Conservation (phyloP, 2,329 filamentous ascomycete genomes). For the Stemphylium beticola region DNA sequence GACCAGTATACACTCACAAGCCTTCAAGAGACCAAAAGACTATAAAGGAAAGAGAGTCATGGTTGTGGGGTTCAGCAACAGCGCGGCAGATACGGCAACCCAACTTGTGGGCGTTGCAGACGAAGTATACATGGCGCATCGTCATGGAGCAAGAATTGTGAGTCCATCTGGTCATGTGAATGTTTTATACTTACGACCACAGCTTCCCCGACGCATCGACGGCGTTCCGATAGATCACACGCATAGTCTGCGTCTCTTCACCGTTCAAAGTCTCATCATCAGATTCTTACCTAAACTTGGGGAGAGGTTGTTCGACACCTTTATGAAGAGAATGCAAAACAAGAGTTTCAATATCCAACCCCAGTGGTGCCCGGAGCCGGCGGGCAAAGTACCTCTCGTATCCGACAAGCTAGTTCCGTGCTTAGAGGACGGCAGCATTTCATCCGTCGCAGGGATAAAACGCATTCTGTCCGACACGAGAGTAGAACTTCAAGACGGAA, state of each 20-base stretch:
- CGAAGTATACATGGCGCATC: constrained; percentile 32
- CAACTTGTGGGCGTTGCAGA: constrained; percentile 26
- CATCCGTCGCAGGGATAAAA: constrained; percentile 24
- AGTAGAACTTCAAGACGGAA: constrained; percentile 43
- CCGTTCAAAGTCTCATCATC: constrained; percentile 15
- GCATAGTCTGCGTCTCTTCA: constrained; percentile 21
- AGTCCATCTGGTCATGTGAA: background rate
- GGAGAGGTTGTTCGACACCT: constrained; percentile 23
- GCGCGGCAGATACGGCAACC: constrained; percentile 33
- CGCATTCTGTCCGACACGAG: constrained; percentile 9
- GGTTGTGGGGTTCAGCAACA: constrained; percentile 36
- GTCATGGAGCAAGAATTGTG: constrained; percentile 30
- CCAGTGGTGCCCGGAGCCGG: constrained; percentile 31
- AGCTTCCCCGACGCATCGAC: constrained; percentile 25
- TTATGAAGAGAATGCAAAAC: constrained; percentile 27
- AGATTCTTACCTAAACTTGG: constrained; percentile 23
- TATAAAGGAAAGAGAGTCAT: constrained; percentile 26
- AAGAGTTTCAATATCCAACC: constrained; percentile 29
- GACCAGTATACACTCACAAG: constrained; percentile 16
- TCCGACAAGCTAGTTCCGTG: constrained; percentile 23
- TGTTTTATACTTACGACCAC: background rate
- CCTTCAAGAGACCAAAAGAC: constrained; percentile 22
- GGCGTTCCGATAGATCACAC: constrained; percentile 24
- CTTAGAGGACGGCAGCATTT: constrained; percentile 24
- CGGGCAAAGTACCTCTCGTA: constrained; percentile 27